phyloP scores from a whole-genome alignment of 1,284 basidiomycete species.

The Heliocybe sulcata region DNA sequence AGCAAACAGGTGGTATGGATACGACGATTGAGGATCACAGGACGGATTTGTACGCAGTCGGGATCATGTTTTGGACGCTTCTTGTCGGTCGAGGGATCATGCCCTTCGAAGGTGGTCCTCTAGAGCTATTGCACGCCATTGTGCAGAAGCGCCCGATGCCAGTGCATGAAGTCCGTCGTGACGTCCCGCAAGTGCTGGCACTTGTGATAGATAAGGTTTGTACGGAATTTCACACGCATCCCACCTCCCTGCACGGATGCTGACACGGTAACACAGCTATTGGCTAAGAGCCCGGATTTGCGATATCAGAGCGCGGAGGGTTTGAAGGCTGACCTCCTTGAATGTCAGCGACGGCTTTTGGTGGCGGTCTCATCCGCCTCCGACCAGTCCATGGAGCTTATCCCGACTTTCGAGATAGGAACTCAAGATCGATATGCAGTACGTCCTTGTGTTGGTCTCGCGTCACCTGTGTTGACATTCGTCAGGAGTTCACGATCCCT shows the following conservation, averaged over 20 bases:
- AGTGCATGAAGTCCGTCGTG: slow-evolving; percentile 65
- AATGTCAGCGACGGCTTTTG: slow-evolving; percentile 57
- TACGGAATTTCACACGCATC: background rate
- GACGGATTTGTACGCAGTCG: slow-evolving; percentile 65
- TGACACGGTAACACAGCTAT: slow-evolving; percentile 30
- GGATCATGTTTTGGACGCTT: slow-evolving; percentile 63
- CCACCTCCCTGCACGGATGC: background rate
- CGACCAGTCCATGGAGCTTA: slow-evolving; percentile 56
- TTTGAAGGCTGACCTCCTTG: slow-evolving; percentile 54
- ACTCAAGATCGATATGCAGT: slow-evolving; percentile 56
- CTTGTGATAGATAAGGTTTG: slow-evolving; percentile 59
- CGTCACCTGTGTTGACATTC: background rate
- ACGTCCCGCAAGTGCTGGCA: slow-evolving; percentile 64
- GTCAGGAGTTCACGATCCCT: slow-evolving; percentile 61
- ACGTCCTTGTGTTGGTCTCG: background rate
- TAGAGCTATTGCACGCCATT: slow-evolving; percentile 60
- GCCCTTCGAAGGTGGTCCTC: slow-evolving; percentile 64
- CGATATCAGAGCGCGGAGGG: slow-evolving; percentile 67
- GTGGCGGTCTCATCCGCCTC: slow-evolving; percentile 47
- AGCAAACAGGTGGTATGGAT: slow-evolving; percentile 66
- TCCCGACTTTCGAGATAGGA: slow-evolving; percentile 59
- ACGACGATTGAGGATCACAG: slow-evolving; percentile 62
- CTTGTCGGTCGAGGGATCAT: slow-evolving; percentile 60
- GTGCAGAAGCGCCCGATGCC: slow-evolving; percentile 66
- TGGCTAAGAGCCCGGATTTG: slow-evolving; percentile 55